These are phyloP conservation scores for Gremmenia infestans DNA, from an alignment of 2,329 filamentous ascomycete genomes.

Conservation along the genomic window DNA sequence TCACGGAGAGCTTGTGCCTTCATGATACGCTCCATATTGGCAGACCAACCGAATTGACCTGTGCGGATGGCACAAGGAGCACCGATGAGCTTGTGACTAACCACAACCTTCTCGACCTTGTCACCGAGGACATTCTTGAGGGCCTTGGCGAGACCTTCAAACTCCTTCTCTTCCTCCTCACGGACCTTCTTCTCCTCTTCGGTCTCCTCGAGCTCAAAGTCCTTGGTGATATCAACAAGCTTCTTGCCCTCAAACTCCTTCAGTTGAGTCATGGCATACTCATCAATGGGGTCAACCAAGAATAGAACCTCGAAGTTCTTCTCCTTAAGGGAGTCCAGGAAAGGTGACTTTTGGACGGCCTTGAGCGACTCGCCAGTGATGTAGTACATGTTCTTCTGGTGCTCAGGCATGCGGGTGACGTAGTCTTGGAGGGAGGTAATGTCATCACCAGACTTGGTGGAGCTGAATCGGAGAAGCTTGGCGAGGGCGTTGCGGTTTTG, in stretches of 20 bases:
- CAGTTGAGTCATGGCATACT: conserved; percentile 36
- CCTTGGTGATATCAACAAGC: conserved; percentile 99
- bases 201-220: conserved; percentile 99
- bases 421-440: conserved; percentile 93
- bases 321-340: conserved; percentile 96
- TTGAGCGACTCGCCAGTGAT: conserved; percentile 99
- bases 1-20: conserved; percentile 99
- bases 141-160: conserved; percentile 86
- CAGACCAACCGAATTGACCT: conserved; percentile 99
- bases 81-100: conserved; percentile 93
- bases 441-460: conserved; percentile 98
- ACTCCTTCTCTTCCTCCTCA: conserved; percentile 98
- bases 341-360: conserved; percentile 95
- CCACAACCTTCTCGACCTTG: conserved; percentile 99
- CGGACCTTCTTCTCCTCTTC: conserved; percentile 98
- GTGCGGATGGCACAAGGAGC: conserved; percentile 98
- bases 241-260: conserved; percentile 99
- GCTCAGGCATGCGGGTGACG: conserved; percentile 97
- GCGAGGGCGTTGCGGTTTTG: conserved; percentile 91
- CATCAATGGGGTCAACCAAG: conserved; percentile 89
- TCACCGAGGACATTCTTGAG: conserved; percentile 99
- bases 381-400: conserved; percentile 99
- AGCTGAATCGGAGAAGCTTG: conserved; percentile 98
- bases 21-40: conserved; percentile 99
- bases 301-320: conserved; percentile 99